These are phyloP conservation scores for Cadophora luteo-olivacea DNA, from an alignment of 2,329 filamentous ascomycete genomes.

Conservation along the genomic window DNA sequence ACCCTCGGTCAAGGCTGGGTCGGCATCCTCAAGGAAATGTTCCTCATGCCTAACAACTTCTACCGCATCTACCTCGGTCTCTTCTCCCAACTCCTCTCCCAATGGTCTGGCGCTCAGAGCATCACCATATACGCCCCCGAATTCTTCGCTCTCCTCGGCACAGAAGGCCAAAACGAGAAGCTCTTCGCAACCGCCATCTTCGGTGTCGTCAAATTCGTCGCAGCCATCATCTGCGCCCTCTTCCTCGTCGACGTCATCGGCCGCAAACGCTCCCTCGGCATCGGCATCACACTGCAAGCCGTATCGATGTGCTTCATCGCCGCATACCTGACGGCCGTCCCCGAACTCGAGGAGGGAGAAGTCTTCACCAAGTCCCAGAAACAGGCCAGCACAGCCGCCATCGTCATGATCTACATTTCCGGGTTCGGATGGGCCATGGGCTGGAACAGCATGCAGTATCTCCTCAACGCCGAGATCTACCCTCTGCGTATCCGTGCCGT, in stretches of 20 bases:
- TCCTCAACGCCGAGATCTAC: slow-evolving; percentile 79
- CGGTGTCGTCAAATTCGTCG: slow-evolving; percentile 74
- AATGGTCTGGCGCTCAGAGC: slow-evolving; percentile 75
- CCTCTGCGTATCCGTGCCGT: slow-evolving; percentile 75
- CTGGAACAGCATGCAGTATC: slow-evolving; percentile 81
- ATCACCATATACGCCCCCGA: slow-evolving; percentile 81
- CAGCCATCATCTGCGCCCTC: slow-evolving; percentile 72
- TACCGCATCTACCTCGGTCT: slow-evolving; percentile 75
- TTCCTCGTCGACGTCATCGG: slow-evolving; percentile 83
- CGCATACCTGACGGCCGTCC: slow-evolving; percentile 66
- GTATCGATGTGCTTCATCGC: slow-evolving; percentile 69
- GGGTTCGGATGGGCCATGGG: slow-evolving; percentile 73
- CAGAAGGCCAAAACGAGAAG: slow-evolving; percentile 70
- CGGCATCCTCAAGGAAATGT: slow-evolving; percentile 72
- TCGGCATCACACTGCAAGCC: slow-evolving; percentile 65
- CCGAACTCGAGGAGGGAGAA: slow-evolving; percentile 59
- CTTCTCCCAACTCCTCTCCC: slow-evolving; percentile 73
- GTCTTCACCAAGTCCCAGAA: slow-evolving; percentile 53
- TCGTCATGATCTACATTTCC: slow-evolving; percentile 75
- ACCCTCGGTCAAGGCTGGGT: slow-evolving; percentile 68
- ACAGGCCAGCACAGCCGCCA: slow-evolving; percentile 67
- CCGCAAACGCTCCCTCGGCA: slow-evolving; percentile 69
- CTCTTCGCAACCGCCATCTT: slow-evolving; percentile 79
- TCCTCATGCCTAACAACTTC: slow-evolving; percentile 70
- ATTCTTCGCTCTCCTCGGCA: slow-evolving; percentile 74